Base-by-base conservation (phyloP, 1,284 basidiomycete genomes). In the Testicularia cyperi region DNA sequence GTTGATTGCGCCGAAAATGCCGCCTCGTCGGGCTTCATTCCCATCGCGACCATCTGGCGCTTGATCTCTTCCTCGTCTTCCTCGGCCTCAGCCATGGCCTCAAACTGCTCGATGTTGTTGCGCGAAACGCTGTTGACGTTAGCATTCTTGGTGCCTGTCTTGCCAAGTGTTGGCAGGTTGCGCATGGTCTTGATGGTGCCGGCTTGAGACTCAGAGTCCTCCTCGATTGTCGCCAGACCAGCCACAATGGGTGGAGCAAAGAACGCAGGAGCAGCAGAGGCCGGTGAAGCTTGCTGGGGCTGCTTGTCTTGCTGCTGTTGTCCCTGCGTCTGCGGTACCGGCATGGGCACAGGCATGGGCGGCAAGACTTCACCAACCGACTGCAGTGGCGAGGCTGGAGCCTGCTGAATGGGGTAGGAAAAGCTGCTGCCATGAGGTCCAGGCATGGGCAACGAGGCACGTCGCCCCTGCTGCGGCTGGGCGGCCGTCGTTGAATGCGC, bases 201-300 rank as follows among this genome's bases (percentile, higher is more conserved):
- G n/a, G 64, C 64, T 18, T 61, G 53, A 13, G 67, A 71, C 38
- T 71, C 68, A 30, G 46, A 27, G 24, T 71, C 67, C 30, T 70
- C 67, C 12, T 61, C 65, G 34, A 69, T 71, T 5, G 67, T 69
- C 6, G 67, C 60, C 2, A 71, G 45, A 13, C 67, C 64, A 1
- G 56, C 46, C 21, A 64, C 47, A 9, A 46, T 29, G 16, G 44
- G 30, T 8, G 48, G 32, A 12, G 30, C 10, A 16, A 32, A 36
- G 25, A n/a, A 4, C 13, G 15, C 14, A 38, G 34, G 14, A 26
- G n/a, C n/a, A n/a, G n/a, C n/a, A n/a, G n/a, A n/a, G n/a, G n/a
- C n/a, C n/a, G n/a, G n/a, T n/a, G n/a, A n/a, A n/a, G n/a, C n/a
- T n/a, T n/a, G n/a, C n/a, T n/a, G n/a, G n/a, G n/a, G n/a, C n/a